These are phyloP conservation scores for Polytolypa hystricis DNA, from an alignment of 2,329 filamentous ascomycete species.

Conservation along the genomic window DNA sequence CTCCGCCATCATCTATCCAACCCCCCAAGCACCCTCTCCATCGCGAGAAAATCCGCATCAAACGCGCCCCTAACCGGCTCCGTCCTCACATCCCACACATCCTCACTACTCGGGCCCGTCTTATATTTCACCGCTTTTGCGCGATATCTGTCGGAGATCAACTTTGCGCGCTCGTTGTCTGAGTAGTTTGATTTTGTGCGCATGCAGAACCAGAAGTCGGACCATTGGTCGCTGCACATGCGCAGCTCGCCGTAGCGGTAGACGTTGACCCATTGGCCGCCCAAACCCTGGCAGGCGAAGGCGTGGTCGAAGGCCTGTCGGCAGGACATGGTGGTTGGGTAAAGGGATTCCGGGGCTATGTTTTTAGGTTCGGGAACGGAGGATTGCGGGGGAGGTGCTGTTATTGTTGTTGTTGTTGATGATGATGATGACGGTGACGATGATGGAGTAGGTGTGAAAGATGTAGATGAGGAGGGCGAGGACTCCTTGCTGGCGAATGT, in stretches of 20 bases:
- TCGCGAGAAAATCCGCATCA: constrained; percentile 32
- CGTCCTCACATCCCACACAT: constrained; percentile 72
- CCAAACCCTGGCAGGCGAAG: constrained; percentile 86
- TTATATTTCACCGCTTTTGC: constrained; percentile 56
- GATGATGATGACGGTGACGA: constrained; percentile 8
- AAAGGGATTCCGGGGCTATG: constrained; percentile 54
- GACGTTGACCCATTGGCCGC: constrained; percentile 81
- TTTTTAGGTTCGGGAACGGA: constrained; percentile 17
- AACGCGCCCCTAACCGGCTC: constrained; percentile 46
- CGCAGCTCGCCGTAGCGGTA: constrained; percentile 75
- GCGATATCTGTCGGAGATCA: constrained; percentile 56
- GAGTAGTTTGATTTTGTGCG: constrained; percentile 57
- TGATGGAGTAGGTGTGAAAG: constrained; percentile 9
- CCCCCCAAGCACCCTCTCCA: constrained; percentile 33
- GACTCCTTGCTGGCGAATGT: constrained; percentile 30
- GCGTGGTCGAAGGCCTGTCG: constrained; percentile 81
- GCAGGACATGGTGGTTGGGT: constrained; percentile 78
- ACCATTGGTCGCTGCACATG: constrained; percentile 74
- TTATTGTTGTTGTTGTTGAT: constrained; percentile 5
- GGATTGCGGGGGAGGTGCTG: constrained; percentile 5
- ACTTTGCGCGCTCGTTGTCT: constrained; percentile 46
- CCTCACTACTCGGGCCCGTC: constrained; percentile 66
- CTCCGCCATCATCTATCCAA: background rate
- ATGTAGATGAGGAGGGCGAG: constrained; percentile 10
- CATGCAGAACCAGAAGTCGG: constrained; percentile 98